A percentile compares a stretch with the other conserved stretches of the same genome.
These are phyloP conservation scores for Kingdonia uniflora DNA, from an alignment of 164 flowering plant species.

Conservation along the genomic window DNA sequence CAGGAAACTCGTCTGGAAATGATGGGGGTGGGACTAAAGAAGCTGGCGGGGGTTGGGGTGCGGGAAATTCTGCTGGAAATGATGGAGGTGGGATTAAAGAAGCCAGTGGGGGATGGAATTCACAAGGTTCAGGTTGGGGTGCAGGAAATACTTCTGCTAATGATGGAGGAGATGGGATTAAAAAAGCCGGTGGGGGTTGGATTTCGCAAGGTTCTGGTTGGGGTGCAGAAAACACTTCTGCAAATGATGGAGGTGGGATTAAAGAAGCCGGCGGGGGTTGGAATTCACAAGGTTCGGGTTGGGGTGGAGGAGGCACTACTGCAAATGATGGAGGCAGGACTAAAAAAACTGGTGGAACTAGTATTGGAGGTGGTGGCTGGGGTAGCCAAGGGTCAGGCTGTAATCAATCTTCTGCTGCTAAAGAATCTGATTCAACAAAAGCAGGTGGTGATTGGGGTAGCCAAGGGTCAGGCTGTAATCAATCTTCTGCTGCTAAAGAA, in stretches of 20 bases:
- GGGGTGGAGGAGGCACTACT: background rate
- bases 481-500: too few relatives aligned
- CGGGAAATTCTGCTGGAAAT: too few relatives aligned
- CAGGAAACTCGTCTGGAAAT: background rate
- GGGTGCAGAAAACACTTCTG: background rate
- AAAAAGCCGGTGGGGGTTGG: too few relatives aligned
- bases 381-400: too few relatives aligned
- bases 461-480: too few relatives aligned
- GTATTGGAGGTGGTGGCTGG: too few relatives aligned
- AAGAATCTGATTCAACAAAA: too few relatives aligned
- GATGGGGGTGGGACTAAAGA: conserved; percentile 8
- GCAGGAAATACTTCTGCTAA: background rate
- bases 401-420: too few relatives aligned
- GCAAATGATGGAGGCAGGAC: conserved; percentile 9
- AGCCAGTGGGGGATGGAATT: background rate
- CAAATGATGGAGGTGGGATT: conserved; percentile 9
- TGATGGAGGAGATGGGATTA: conserved; percentile 9
- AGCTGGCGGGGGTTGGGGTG: conserved; percentile 1
- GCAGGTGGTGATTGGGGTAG: too few relatives aligned
- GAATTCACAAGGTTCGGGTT: conserved; percentile 4
- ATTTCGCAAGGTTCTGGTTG: conserved; percentile 6
- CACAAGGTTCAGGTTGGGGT: conserved; percentile 8
- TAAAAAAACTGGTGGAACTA: background rate
- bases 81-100: too few relatives aligned
- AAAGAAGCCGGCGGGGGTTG: background rate